Evolutionary conservation across 108 stramenopile species (phyloP).

Genomic region (Seminavis robusta): DNA sequence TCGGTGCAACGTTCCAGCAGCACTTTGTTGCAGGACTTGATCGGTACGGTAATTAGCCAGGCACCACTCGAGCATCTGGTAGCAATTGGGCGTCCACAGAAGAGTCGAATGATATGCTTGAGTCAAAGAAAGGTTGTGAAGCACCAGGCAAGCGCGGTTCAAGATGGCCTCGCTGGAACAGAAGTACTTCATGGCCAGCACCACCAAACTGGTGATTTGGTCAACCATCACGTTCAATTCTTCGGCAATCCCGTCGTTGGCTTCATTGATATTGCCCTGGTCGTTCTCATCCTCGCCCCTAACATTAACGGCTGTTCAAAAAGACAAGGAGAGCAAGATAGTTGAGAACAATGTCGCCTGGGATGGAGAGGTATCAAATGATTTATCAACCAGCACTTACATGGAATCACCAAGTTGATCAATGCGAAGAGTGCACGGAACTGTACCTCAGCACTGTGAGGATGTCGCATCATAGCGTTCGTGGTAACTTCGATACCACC

Average conservation of each 20-base stretch:
- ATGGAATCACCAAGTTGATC: conserved; percentile 91
- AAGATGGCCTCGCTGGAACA: conserved; percentile 85
- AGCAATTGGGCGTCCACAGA: conserved; percentile 81
- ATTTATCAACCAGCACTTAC: too few relatives aligned
- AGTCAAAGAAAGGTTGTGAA: conserved; percentile 87
- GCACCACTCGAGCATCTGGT: conserved; percentile 87
- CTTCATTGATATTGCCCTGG: conserved; percentile 32
- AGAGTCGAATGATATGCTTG: conserved; percentile 71
- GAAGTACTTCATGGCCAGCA: conserved; percentile 86
- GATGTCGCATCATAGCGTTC: conserved; percentile 86
- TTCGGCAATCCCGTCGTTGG: conserved; percentile 42
- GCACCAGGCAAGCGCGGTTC: conserved; percentile 89
- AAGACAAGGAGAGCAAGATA: conserved; percentile 2
- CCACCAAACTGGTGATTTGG: conserved; percentile 71
- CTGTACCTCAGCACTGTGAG: conserved; percentile 84
- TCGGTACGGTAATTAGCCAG: conserved; percentile 77
- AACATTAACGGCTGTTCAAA: conserved; percentile 27
- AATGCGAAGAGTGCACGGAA: conserved; percentile 92
- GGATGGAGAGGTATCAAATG: background rate
- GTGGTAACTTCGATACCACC: conserved; percentile 78
- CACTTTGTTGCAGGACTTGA: conserved; percentile 83
- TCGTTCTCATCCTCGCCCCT: conserved; percentile 33
- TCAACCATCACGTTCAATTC: conserved; percentile 68
- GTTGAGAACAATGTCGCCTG: background rate
- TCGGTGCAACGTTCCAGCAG: conserved; percentile 75